Evolutionary conservation across 371 early-diverging fungal genomes (phyloP).

Genomic region (Mortierella polycephala): DNA sequence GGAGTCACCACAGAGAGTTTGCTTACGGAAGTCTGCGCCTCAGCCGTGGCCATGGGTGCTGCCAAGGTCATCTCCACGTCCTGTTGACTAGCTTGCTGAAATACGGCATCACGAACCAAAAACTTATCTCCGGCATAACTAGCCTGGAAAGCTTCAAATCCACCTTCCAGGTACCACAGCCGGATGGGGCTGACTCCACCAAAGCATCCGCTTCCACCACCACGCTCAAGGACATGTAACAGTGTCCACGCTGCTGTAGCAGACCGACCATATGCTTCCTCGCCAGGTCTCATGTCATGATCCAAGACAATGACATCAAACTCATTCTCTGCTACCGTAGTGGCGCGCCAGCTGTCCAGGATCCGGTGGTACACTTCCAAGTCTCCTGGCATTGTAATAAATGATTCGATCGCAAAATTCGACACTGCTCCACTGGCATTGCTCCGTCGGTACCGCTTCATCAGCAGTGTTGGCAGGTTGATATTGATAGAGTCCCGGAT

Average conservation of each 20-base stretch:
- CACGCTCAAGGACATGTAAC: conserved; percentile 62
- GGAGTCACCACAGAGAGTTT: background rate
- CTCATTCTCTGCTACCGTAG: background rate
- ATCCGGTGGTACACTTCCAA: conserved; percentile 56
- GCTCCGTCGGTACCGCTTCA: conserved; percentile 66
- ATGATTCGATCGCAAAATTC: conserved; percentile 67
- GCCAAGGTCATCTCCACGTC: conserved; percentile 19
- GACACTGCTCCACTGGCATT: conserved; percentile 56
- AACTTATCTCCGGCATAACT: conserved; percentile 46
- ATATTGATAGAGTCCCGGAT: conserved; percentile 61
- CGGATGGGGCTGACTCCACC: conserved; percentile 27
- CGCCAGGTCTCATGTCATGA: conserved; percentile 62
- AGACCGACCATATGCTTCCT: conserved; percentile 49
- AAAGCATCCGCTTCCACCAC: conserved; percentile 48
- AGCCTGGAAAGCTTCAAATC: conserved; percentile 60
- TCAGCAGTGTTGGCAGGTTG: conserved; percentile 66
- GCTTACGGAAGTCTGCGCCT: background rate
- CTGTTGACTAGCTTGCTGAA: background rate
- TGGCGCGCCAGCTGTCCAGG: conserved; percentile 39
- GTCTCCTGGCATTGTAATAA: conserved; percentile 71
- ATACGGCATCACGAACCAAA: background rate
- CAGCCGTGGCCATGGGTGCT: background rate
- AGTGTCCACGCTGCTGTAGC: conserved; percentile 71
- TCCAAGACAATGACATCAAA: conserved; percentile 63
- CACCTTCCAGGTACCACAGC: conserved; percentile 60